Conservation (phyloP, 2,329 filamentous ascomycete species). For the Penicillium sp. region DNA sequence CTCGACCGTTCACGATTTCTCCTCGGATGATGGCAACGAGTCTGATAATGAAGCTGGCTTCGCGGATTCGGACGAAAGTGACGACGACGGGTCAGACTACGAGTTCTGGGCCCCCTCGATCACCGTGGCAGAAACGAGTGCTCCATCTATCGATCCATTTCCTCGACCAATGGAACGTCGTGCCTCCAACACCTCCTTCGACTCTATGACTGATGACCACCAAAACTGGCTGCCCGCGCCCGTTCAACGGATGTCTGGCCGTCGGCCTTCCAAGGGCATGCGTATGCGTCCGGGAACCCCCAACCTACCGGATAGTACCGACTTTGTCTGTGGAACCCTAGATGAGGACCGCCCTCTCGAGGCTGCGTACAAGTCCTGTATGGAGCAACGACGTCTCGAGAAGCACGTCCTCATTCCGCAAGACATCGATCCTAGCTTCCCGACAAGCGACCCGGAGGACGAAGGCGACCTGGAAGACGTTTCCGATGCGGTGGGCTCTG, state of each 20-base stretch:
- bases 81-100: constrained; percentile 56
- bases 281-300: constrained; percentile 65
- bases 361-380: constrained; percentile 80
- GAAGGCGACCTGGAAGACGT: constrained; percentile 68
- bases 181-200: constrained; percentile 51
- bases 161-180: constrained; percentile 44
- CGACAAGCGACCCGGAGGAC: constrained; percentile 85
- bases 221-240: constrained; percentile 31
- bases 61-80: constrained; percentile 63
- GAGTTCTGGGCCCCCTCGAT: constrained; percentile 57
- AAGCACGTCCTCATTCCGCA: constrained; percentile 85
- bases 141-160: constrained; percentile 48
- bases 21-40: constrained; percentile 63
- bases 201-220: constrained; percentile 42
- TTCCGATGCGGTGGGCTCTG: constrained; percentile 48
- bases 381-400: constrained; percentile 72
- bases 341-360: constrained; percentile 95
- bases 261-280: constrained; percentile 40
- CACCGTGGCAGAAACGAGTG: constrained; percentile 49
- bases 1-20: constrained; percentile 48
- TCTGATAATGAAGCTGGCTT: constrained; percentile 74
- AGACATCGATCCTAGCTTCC: constrained; percentile 96
- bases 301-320: constrained; percentile 91
- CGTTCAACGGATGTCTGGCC: constrained; percentile 25
- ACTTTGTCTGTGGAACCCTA: constrained; percentile 97